Evolutionary conservation across 2,329 filamentous ascomycete genomes (phyloP), one percentile per base, ranked within the genome.

Genomic region (Colletotrichum agaves): DNA sequence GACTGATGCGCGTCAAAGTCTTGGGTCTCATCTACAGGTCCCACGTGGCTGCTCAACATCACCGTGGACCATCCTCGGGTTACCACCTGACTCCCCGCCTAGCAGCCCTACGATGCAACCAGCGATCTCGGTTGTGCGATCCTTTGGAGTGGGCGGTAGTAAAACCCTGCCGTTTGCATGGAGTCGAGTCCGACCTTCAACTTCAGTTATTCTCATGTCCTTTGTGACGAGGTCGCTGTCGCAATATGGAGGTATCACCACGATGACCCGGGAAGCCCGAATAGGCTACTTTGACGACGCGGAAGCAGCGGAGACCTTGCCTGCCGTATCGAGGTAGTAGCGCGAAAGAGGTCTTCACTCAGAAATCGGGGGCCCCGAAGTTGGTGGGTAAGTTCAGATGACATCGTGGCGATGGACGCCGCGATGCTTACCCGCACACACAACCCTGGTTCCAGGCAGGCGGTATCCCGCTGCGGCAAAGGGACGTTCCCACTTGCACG

Each of bases 381-480:
- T 50, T 46, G 33, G 23, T 13, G 57, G 41, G 55, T 15, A 39
- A 21, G 7, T 41, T 61, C 58, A 61, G 46, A 61, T 33, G 46
- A 35, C 17, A 23, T 44, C 41, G 43, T 47, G 31, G 56, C 27
- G 33, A 44, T 59, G 58, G 58, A 61, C 58, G 35, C 46, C 21
- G 41, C 33, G 21, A 31, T 21, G 58, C 58, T 61, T 61, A 61
- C 46, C 33, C 46, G 47, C 57, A 43, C 43, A 13, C 58, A n/a
- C 27, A 52, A 43, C 21, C 46, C 46, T 27, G 35, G n/a, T 61
- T n/a, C 46, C 46, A 41, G 21, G 12, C 58, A 23, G 21, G 46
- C 21, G 58, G 46, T 21, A 35, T 52, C 52, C 35, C 37, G 35
- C 8, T 35, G 33, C 35, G 52, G 52, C 37, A 41, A 41, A 56